phyloP scores from a whole-genome alignment of 768 basidiomycete genomes.

The Phaeotremella fagi region DNA sequence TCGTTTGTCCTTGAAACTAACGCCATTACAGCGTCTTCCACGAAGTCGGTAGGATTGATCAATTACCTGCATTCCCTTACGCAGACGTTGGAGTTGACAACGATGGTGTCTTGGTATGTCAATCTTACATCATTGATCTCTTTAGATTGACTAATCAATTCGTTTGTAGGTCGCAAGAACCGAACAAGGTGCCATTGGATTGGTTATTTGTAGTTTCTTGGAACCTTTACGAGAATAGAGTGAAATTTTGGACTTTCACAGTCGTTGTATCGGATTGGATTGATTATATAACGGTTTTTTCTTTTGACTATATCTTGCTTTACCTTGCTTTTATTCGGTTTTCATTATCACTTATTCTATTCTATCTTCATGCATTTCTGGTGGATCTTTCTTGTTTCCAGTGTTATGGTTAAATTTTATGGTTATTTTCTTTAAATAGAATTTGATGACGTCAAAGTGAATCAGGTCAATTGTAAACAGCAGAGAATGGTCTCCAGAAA shows the following conservation, averaged over 20 bases:
- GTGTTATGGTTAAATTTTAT: too few relatives aligned
- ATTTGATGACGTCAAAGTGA: too few relatives aligned
- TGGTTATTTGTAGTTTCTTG: slow-evolving; percentile 48
- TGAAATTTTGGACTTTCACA: not conserved
- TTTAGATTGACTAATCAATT: not conserved
- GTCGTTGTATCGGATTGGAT: too few relatives aligned
- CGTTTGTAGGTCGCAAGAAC: slow-evolving; percentile 19
- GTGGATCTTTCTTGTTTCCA: too few relatives aligned
- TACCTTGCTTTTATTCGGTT: too few relatives aligned
- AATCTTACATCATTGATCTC: not conserved
- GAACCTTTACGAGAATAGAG: slow-evolving; percentile 30
- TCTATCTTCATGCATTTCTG: too few relatives aligned
- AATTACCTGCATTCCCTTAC: slow-evolving; percentile 45
- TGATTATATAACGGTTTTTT: too few relatives aligned
- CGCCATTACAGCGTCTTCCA: slow-evolving; percentile 36
- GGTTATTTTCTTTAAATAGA: too few relatives aligned
- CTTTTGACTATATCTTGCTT: too few relatives aligned
- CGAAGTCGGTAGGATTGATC: slow-evolving; percentile 48
- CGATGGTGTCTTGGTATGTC: slow-evolving; percentile 43
- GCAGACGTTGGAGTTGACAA: slow-evolving; percentile 45
- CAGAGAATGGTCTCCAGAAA: too few relatives aligned
- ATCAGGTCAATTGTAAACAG: too few relatives aligned
- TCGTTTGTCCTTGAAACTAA: not conserved
- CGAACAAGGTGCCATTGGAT: slow-evolving; percentile 37
- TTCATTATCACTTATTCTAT: too few relatives aligned